These are phyloP conservation scores for Aspergillus calidoustus DNA, from an alignment of 2,329 filamentous ascomycete species.

Conservation along the genomic window DNA sequence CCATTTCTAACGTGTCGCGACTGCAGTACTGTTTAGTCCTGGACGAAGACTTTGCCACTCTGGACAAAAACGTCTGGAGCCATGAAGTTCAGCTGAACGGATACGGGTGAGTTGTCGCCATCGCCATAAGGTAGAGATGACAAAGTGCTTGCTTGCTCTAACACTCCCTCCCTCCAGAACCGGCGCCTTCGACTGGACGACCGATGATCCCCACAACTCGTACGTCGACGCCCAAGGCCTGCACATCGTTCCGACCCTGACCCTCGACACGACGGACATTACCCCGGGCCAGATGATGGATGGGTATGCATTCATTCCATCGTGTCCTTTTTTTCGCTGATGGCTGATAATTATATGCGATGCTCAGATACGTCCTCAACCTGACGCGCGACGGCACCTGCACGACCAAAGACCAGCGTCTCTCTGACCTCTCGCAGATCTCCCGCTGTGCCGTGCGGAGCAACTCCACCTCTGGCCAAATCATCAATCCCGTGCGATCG, in stretches of 20 bases:
- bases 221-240: constrained; percentile 56
- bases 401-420: constrained; percentile 15
- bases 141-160: neutral
- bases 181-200: constrained; percentile 62
- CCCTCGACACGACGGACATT: constrained; percentile 39
- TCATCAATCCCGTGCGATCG: constrained; percentile 57
- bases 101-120: constrained; percentile 31
- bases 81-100: constrained; percentile 54
- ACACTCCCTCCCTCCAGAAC: constrained; percentile 46
- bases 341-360: constrained; percentile 26
- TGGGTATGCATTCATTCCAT: constrained; percentile 16
- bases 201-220: constrained; percentile 52
- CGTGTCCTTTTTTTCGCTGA: too few relatives aligned
- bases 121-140: too few relatives aligned
- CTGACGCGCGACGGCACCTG: constrained; percentile 4
- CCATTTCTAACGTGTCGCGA: constrained; percentile 1
- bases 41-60: constrained; percentile 53
- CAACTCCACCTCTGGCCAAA: constrained; percentile 50
- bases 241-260: constrained; percentile 61
- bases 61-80: constrained; percentile 54
- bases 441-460: constrained; percentile 34
- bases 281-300: constrained; percentile 31
- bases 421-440: neutral
- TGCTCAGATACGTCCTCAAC: neutral
- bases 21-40: constrained; percentile 54